Conservation (phyloP, 345 rosid genomes). For the Cardiospermum halicacabum region DNA sequence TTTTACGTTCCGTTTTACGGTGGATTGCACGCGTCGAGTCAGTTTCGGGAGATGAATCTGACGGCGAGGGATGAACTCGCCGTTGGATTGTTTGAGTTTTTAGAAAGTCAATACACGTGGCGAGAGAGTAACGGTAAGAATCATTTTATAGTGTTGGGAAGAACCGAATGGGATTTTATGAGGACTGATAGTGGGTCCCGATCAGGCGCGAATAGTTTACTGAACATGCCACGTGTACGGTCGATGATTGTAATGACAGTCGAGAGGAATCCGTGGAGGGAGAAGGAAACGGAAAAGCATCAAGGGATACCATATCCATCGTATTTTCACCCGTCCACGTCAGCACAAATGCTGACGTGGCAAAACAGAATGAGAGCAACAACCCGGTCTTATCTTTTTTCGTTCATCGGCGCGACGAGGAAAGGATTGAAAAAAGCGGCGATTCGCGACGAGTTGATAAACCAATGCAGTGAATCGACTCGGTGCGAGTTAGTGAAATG, state of each 20-base stretch:
- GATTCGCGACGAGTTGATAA: constrained; percentile 42
- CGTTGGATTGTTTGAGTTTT: constrained; percentile 22
- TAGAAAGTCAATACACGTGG: constrained; percentile 36
- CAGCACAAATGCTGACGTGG: constrained; percentile 37
- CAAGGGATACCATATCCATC: constrained; percentile 57
- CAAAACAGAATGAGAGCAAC: constrained; percentile 23
- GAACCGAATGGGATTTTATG: constrained; percentile 68
- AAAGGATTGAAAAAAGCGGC: constrained; percentile 43
- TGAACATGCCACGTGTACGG: constrained; percentile 33
- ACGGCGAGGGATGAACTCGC: constrained; percentile 44
- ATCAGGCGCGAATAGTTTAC: constrained; percentile 49
- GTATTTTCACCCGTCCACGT: constrained; percentile 50
- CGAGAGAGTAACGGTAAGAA: constrained; percentile 32
- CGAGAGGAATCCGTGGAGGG: constrained; percentile 46
- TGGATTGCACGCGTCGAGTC: constrained; percentile 56
- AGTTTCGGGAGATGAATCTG: constrained; percentile 33
- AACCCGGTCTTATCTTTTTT: constrained; percentile 37
- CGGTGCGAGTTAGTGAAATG: constrained; percentile 40
- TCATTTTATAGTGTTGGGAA: constrained; percentile 50
- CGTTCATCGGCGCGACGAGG: constrained; percentile 52
- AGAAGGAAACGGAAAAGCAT: constrained; percentile 24
- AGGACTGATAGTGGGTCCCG: constrained; percentile 31
- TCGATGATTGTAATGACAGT: constrained; percentile 60
- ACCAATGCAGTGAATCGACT: constrained; percentile 40
- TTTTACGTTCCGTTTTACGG: constrained; percentile 62